A percentile compares a stretch with the other conserved stretches of the same genome.
Conservation (phyloP, 352 stramenopile genomes). For the Phytophthora pinifolia region DNA sequence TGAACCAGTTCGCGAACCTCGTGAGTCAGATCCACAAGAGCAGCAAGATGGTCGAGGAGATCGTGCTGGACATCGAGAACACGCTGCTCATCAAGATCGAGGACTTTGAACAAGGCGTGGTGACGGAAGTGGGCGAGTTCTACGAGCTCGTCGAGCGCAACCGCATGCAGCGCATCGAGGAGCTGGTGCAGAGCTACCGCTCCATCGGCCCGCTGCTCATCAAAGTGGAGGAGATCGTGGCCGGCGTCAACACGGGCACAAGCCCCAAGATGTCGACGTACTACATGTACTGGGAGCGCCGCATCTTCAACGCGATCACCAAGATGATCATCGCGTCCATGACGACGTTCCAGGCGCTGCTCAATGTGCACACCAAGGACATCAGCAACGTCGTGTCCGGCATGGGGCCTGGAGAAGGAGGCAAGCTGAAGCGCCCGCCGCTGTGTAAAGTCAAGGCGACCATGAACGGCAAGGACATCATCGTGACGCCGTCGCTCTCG, state of each 20-base stretch:
- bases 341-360: slow-evolving; percentile 92
- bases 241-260: slow-evolving; percentile 90
- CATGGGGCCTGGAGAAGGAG: slow-evolving; percentile 60
- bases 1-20: slow-evolving; percentile 94
- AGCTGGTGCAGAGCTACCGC: slow-evolving; percentile 93
- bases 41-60: slow-evolving; percentile 94
- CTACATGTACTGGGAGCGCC: slow-evolving; percentile 97
- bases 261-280: slow-evolving; percentile 92
- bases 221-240: slow-evolving; percentile 96
- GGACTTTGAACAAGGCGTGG: slow-evolving; percentile 87
- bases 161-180: slow-evolving; percentile 88
- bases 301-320: slow-evolving; percentile 96
- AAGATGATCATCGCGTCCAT: slow-evolving; percentile 96
- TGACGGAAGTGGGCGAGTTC: slow-evolving; percentile 93
- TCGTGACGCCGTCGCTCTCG: slow-evolving; percentile 92
- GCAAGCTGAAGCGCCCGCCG: slow-evolving; percentile 80
- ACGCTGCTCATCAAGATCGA: slow-evolving; percentile 92
- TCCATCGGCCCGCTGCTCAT: slow-evolving; percentile 93
- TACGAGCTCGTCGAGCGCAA: slow-evolving; percentile 94
- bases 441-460: slow-evolving; percentile 94
- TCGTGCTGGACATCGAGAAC: slow-evolving; percentile 89
- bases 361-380: slow-evolving; percentile 90
- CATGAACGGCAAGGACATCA: slow-evolving; percentile 95
- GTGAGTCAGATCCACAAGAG: slow-evolving; percentile 96
- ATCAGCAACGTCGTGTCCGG: slow-evolving; percentile 48